Base-by-base conservation (phyloP, 2,329 filamentous ascomycete species). In the Cladophialophora chaetospira region DNA sequence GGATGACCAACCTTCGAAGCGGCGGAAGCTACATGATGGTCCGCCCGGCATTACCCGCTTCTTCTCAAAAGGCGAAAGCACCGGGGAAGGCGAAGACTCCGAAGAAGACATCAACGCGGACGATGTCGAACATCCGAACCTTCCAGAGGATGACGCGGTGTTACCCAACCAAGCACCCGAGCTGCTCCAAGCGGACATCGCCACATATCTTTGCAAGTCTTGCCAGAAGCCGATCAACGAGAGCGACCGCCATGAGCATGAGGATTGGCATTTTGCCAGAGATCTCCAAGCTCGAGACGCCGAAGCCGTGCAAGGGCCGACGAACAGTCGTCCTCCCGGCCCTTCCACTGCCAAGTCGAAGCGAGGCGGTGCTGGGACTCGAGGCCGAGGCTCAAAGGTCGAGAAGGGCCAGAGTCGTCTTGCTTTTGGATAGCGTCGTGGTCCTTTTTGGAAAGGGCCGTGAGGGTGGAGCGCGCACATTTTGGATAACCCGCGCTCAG, bases 221-320 rank as follows among this genome's bases (percentile, higher is more conserved):
- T 96, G 91, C 71, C 79, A 81, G 57, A 79, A 81, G 66, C 69
- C 71, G n/a, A 76, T 94, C 29, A 77, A 79, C 10, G 76, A 79
- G 35, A 69, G 76, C 23, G 82, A 87, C 54, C 80, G 82, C 65
- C 82, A 86, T 63, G 92, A 89, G 73, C 94, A 99, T 71, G 79
- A 87, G 52, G 94, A 99, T 71, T 97, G 92, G 87, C 94, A 99
- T 74, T 88, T 96, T 73, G 94, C 94, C 43, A 90, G 89, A 73
- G 88, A 93, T 65, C 79, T 99, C 26, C 87, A 92, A 63, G 81
- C 85, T 55, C 79, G 87, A 63, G 81, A 88, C 74, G 79, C 80
- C 35, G 67, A 69, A 51, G 63, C 66, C 35, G 64, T 67, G 4
- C 64, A 60, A 23, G 61, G 45, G 43, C 58, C 59, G 29, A 50